Evolutionary conservation across 306 rosid species (phyloP), one percentile per base, ranked within the genome.

Genomic region (Rubus parviflorus): DNA sequence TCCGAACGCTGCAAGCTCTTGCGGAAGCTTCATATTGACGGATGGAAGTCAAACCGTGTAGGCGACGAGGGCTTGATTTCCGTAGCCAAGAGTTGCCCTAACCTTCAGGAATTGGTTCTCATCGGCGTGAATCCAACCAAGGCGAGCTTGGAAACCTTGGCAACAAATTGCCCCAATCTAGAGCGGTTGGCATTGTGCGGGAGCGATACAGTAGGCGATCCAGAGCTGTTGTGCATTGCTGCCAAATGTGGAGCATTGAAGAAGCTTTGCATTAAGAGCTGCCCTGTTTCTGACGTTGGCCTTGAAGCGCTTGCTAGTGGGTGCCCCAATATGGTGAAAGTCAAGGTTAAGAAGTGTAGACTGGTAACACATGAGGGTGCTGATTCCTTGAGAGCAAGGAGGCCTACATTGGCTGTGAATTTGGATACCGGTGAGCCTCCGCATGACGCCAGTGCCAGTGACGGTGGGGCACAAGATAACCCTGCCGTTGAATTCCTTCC

Each of bases 271-370:
- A 91, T 96, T 70, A 96, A 96, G 88, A 88, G 96, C 49, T 96
- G 99, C 81, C 97, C 98, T 8, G 92, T 96, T 20, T 87, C 98
- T 25, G 87, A 96, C 79, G 82, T 73, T 6, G 97, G 94, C 47
- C 84, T 96, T 81, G 92, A 96, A 80, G 98, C 98, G 0, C 76
- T 96, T 71, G 99, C 94, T 0, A 73, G 63, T 46, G 99, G 99
- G 23, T 96, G 98, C 76, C 99, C 99, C 0, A 96, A 93, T 85
- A 89, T 96, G 91, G 98, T 96, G 83, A 96, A 96, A 78, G 93
- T 96, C 80, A 96, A 96, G 90, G 90, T 96, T 35, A 96, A 92
- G 89, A 96, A 96, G 82, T 96, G 99, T 64, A 91, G 93, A 38
- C 85, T 84, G 56, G 99, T 96, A 22, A 96, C 99, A 0, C 61